Conservation (phyloP, 208 protist species). For the Leishmania arabica region DNA sequence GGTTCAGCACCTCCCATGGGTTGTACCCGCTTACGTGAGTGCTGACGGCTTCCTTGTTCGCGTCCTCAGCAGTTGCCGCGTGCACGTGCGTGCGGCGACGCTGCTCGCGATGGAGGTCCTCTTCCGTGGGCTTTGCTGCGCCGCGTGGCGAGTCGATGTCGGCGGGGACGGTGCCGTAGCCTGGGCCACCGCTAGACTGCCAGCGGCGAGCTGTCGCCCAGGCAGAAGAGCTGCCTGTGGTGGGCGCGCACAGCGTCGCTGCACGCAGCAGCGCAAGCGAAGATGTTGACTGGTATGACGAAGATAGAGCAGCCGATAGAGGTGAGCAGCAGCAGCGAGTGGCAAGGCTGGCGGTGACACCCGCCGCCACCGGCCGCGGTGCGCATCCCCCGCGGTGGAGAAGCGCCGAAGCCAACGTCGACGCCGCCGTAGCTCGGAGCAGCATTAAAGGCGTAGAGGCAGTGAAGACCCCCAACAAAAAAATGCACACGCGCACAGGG, state of each 20-base stretch:
- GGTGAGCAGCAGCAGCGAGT: conserved; percentile 2
- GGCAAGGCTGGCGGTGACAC: not conserved
- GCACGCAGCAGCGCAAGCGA: conserved; percentile 1
- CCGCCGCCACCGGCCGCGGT: not conserved
- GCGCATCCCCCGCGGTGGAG: not conserved
- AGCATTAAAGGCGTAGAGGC: conserved; percentile 1
- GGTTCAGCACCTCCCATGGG: conserved; percentile 83
- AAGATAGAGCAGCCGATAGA: not conserved
- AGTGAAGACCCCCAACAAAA: not conserved
- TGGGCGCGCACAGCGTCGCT: not conserved
- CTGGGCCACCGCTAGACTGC: conserved; percentile 26
- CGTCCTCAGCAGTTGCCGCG: conserved; percentile 32
- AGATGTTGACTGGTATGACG: conserved; percentile 1
- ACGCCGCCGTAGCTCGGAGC: not conserved
- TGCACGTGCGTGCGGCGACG: conserved; percentile 37
- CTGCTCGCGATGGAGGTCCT: conserved; percentile 46
- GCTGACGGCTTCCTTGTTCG: conserved; percentile 40
- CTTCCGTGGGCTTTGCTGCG: conserved; percentile 54
- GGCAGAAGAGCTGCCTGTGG: not conserved
- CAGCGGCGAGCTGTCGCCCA: conserved; percentile 21
- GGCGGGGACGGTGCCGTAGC: conserved; percentile 58
- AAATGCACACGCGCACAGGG: too few species aligned
- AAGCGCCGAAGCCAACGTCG: not conserved
- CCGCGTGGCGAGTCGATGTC: conserved; percentile 66
- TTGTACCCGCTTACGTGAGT: conserved; percentile 73